Evolutionary conservation across 805 yeast species (phyloP).

Genomic region (Candida rishiriensis): DNA sequence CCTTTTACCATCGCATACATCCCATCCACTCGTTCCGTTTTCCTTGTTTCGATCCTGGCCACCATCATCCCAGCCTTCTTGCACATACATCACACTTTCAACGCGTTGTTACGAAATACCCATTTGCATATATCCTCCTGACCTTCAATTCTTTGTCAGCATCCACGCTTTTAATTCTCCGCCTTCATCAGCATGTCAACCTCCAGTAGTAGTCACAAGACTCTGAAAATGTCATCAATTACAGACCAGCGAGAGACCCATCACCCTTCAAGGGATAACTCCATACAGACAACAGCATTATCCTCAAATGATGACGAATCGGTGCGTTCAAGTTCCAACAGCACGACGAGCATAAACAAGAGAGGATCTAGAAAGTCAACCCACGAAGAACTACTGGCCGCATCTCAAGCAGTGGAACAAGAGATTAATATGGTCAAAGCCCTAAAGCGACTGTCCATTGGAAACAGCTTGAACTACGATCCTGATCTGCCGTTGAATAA

Average conservation of each 20-base stretch:
- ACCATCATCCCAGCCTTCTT: too few species aligned
- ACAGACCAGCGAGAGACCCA: not conserved
- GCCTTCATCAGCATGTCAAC: too few species aligned
- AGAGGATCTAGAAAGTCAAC: conserved; percentile 24
- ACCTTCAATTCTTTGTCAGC: too few species aligned
- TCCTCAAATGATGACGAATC: not conserved
- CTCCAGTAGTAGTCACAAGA: too few species aligned
- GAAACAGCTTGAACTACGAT: conserved; percentile 54
- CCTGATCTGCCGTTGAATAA: conserved; percentile 58
- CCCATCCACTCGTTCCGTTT: too few species aligned
- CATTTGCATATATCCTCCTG: too few species aligned
- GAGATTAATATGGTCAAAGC: conserved; percentile 72
- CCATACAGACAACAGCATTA: not conserved
- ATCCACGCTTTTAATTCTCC: too few species aligned
- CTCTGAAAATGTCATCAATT: not conserved
- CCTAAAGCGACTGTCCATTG: conserved; percentile 68
- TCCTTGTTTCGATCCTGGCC: too few species aligned
- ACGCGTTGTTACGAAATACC: too few species aligned
- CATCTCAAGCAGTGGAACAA: conserved; percentile 72
- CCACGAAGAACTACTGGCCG: conserved; percentile 42
- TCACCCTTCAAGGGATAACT: too few species aligned
- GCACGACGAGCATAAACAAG: not conserved
- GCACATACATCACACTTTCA: too few species aligned
- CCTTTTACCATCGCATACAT: too few species aligned
- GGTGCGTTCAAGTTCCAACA: not conserved